phyloP scores from a whole-genome alignment of 306 rosid species.

The Biancaea sappan region DNA sequence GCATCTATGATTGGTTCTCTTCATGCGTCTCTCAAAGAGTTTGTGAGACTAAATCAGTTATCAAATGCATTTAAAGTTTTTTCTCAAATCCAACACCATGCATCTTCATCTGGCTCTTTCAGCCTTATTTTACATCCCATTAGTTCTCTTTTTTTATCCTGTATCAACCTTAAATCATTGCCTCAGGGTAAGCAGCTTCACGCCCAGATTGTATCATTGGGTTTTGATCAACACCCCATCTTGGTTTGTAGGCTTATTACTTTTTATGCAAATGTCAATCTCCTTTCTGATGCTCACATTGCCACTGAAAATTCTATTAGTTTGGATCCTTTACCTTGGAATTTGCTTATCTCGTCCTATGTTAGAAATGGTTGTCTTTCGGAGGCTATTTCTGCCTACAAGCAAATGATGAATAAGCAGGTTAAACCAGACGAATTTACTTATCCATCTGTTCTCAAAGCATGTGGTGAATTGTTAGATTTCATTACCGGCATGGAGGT shows the following conservation, averaged over 20 bases:
- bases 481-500: conserved; percentile 60
- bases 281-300: conserved; percentile 55
- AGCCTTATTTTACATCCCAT: conserved; percentile 51
- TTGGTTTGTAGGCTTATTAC: conserved; percentile 70
- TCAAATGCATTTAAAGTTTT: conserved; percentile 64
- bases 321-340: conserved; percentile 78
- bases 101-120: conserved; percentile 42
- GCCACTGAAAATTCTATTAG: conserved; percentile 50
- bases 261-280: conserved; percentile 56
- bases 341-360: conserved; percentile 63
- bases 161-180: conserved; percentile 47
- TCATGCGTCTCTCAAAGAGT: conserved; percentile 54
- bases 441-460: conserved; percentile 81
- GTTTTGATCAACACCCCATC: conserved; percentile 54
- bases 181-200: conserved; percentile 77
- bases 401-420: conserved; percentile 61
- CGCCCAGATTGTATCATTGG: conserved; percentile 55
- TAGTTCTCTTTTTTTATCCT: conserved; percentile 58
- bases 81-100: conserved; percentile 47
- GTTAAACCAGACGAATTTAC: conserved; percentile 77
- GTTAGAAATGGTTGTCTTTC: conserved; percentile 56
- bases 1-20: conserved; percentile 64
- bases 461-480: conserved; percentile 75
- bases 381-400: conserved; percentile 63
- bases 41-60: conserved; percentile 47